Conservation (phyloP, 768 basidiomycete species). For the Lactifluus pinguis region DNA sequence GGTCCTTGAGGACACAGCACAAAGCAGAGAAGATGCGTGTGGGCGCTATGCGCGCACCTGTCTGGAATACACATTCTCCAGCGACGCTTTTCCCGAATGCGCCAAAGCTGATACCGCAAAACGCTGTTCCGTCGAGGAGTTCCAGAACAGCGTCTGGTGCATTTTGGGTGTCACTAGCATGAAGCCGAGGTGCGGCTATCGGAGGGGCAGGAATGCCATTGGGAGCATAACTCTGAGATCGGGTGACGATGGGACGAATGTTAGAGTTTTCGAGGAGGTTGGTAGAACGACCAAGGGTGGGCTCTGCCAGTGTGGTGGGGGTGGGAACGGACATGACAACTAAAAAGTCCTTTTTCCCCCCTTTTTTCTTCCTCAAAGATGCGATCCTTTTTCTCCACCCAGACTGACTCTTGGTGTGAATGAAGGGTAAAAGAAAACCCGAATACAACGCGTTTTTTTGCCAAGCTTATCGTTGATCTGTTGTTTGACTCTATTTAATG, state of each 20-base stretch:
- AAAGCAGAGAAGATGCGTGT: background rate
- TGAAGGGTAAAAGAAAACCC: conserved; percentile 13
- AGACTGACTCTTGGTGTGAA: conserved; percentile 6
- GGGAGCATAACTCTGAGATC: conserved; percentile 34
- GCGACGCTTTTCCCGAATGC: conserved; percentile 84
- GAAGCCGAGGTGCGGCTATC: conserved; percentile 28
- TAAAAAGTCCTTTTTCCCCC: background rate
- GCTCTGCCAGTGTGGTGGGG: too few species aligned
- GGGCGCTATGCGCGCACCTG: conserved; percentile 49
- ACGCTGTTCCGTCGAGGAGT: conserved; percentile 81
- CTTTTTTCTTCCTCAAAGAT: background rate
- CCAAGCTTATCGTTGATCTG: background rate
- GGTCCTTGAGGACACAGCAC: conserved; percentile 8
- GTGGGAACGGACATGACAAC: background rate
- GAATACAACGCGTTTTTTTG: too few species aligned
- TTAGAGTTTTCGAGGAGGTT: background rate
- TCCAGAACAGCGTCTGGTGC: conserved; percentile 67
- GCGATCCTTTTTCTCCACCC: conserved; percentile 16
- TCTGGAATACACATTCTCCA: conserved; percentile 99
- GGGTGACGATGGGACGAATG: conserved; percentile 37
- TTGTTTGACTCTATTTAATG: conserved; percentile 6
- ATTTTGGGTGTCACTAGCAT: conserved; percentile 12
- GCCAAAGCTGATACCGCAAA: conserved; percentile 87
- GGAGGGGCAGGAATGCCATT: conserved; percentile 30
- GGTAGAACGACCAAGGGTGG: background rate